phyloP scores from a whole-genome alignment of 108 stramenopile genomes.

The Skeletonema grethae region DNA sequence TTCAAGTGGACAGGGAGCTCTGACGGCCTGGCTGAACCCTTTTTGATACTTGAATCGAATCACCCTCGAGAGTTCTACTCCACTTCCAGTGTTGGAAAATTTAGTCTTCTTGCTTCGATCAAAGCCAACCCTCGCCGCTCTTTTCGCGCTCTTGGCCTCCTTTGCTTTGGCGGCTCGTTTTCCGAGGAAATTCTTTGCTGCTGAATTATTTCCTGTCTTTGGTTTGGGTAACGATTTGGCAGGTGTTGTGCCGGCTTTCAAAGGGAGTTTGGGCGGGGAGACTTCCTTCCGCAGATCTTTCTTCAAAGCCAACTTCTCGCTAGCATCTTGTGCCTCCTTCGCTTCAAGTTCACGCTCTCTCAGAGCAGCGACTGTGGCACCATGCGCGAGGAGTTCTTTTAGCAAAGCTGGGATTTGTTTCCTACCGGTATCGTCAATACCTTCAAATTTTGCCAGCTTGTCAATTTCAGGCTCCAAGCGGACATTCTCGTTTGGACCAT shows the following conservation, averaged over 20 bases:
- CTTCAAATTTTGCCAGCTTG: conserved; percentile 52
- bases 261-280: conserved; percentile 14
- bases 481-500: conserved; percentile 39
- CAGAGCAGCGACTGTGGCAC: conserved; percentile 55
- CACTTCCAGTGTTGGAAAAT: conserved; percentile 78
- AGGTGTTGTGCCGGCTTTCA: conserved; percentile 13
- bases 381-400: conserved; percentile 75
- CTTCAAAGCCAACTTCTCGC: conserved; percentile 1
- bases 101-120: conserved; percentile 60
- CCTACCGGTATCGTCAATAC: conserved; percentile 11
- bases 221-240: background rate
- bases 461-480: conserved; percentile 81
- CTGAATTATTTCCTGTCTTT: conserved; percentile 15
- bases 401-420: conserved; percentile 47
- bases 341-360: conserved; percentile 49
- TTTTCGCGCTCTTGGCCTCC: conserved; percentile 59
- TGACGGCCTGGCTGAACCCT: conserved; percentile 85
- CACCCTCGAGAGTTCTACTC: conserved; percentile 63
- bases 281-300: conserved; percentile 12
- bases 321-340: conserved; percentile 10
- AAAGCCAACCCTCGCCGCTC: conserved; percentile 67
- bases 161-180: conserved; percentile 66
- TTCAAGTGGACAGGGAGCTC: conserved; percentile 62
- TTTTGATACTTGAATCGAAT: conserved; percentile 83
- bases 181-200: conserved; percentile 66